phyloP scores from a whole-genome alignment of 2,329 filamentous ascomycete genomes.

The Seiridium unicorne region DNA sequence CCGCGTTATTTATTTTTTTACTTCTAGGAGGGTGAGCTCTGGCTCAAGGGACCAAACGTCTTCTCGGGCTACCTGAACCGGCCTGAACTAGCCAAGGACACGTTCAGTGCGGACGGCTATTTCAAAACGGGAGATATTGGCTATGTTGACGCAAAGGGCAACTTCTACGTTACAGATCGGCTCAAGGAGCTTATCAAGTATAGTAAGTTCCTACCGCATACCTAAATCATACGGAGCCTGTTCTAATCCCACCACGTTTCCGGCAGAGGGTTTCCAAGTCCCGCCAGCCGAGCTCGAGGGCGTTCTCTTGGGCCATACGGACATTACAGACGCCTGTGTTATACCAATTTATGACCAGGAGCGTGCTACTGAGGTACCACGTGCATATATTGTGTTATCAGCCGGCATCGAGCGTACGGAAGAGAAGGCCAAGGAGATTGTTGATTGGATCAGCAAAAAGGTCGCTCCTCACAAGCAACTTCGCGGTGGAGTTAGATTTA shows the following conservation, averaged over 20 bases:
- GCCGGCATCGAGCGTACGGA: constrained; percentile 33
- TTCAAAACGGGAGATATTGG: constrained; percentile 92
- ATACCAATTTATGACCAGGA: constrained; percentile 59
- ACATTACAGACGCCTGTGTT: constrained; percentile 59
- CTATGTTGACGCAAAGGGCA: constrained; percentile 71
- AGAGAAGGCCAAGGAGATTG: constrained; percentile 36
- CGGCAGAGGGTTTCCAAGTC: constrained; percentile 68
- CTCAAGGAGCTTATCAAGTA: constrained; percentile 68
- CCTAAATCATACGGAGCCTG: neutral
- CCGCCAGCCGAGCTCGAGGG: constrained; percentile 64
- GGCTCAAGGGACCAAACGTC: constrained; percentile 77
- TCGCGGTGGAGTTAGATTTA: constrained; percentile 41
- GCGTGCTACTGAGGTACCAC: constrained; percentile 66
- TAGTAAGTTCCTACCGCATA: constrained; percentile 36
- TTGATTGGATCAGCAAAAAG: constrained; percentile 32
- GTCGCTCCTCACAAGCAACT: constrained; percentile 39
- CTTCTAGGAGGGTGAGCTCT: constrained; percentile 65
- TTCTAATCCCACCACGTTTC: constrained; percentile 31
- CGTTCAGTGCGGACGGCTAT: constrained; percentile 74
- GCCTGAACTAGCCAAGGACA: constrained; percentile 65
- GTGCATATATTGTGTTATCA: constrained; percentile 60
- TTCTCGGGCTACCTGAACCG: constrained; percentile 79
- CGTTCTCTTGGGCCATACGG: constrained; percentile 38
- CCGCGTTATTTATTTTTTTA: neutral
- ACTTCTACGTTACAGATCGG: constrained; percentile 89